Conservation (phyloP, 257 asterid species). For the Solanum pinnatisectum region DNA sequence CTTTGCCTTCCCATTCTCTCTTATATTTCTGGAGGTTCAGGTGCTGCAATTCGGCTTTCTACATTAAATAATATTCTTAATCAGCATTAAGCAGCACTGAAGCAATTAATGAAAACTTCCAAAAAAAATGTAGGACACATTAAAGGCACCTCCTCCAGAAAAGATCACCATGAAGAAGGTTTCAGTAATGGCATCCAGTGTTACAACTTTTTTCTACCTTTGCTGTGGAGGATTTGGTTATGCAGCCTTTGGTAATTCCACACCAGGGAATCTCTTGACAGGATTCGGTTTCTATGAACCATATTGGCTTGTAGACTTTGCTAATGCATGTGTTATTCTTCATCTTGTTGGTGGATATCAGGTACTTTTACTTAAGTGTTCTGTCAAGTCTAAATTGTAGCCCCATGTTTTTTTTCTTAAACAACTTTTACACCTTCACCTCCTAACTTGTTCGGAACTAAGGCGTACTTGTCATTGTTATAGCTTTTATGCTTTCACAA, state of each 20-base stretch:
- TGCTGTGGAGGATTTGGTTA: slow-evolving; percentile 91
- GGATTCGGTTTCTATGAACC: slow-evolving; percentile 84
- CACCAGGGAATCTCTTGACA: slow-evolving; percentile 82
- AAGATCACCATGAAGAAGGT: slow-evolving; percentile 63
- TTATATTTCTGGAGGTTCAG: slow-evolving; percentile 56
- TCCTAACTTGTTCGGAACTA: neutral
- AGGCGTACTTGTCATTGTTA: neutral
- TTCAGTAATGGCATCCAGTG: slow-evolving; percentile 34
- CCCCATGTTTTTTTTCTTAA: neutral
- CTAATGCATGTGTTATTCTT: slow-evolving; percentile 72
- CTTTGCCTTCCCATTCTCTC: slow-evolving; percentile 60
- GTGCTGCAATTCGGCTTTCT: slow-evolving; percentile 11
- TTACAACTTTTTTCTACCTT: slow-evolving; percentile 61
- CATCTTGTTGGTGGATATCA: slow-evolving; percentile 83
- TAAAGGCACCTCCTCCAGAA: slow-evolving; percentile 61
- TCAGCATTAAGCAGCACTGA: neutral
- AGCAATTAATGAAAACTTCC: neutral
- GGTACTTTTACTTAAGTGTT: slow-evolving; percentile 19
- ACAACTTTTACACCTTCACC: neutral
- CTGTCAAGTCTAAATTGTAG: neutral
- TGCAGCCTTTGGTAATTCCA: slow-evolving; percentile 77
- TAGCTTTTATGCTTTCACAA: neutral
- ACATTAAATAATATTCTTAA: neutral
- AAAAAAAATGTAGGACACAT: slow-evolving; percentile 45
- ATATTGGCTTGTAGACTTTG: slow-evolving; percentile 74